A percentile compares a stretch with the other conserved stretches of the same genome.
Conservation (phyloP, 768 basidiomycete genomes). For the Tremella fuciformis region DNA sequence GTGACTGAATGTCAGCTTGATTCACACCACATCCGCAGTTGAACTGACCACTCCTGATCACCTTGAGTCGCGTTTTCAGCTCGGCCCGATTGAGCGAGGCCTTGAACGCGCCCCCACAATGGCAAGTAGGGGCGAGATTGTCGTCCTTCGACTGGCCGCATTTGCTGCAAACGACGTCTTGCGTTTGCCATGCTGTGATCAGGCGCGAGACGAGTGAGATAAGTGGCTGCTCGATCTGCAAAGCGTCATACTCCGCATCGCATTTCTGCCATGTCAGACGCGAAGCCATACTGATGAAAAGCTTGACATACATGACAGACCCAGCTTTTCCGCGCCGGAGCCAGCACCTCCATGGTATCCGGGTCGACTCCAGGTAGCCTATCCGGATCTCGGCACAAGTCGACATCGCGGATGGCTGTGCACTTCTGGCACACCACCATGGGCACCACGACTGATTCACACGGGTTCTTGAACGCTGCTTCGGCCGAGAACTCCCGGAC, state of each 20-base stretch:
- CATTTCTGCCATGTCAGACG: constrained; percentile 58
- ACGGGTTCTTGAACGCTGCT: constrained; percentile 85
- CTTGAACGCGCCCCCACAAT: constrained; percentile 81
- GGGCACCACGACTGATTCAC: constrained; percentile 75
- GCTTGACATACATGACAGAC: constrained; percentile 47
- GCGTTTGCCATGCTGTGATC: constrained; percentile 74
- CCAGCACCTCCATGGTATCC: constrained; percentile 42
- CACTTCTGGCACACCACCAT: constrained; percentile 87
- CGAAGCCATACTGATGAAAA: constrained; percentile 56
- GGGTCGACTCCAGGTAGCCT: constrained; percentile 60
- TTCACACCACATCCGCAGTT: neutral
- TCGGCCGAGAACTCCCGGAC: constrained; percentile 82
- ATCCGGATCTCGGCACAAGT: constrained; percentile 89
- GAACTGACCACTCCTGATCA: constrained; percentile 62
- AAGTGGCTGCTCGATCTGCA: constrained; percentile 78
- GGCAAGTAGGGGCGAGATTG: constrained; percentile 77
- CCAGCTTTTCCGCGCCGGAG: constrained; percentile 54
- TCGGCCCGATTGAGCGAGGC: constrained; percentile 72
- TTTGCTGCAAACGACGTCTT: constrained; percentile 82
- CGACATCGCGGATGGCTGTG: constrained; percentile 81
- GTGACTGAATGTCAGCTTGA: constrained; percentile 31
- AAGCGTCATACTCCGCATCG: constrained; percentile 81
- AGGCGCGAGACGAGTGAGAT: constrained; percentile 70
- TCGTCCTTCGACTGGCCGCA: constrained; percentile 89
- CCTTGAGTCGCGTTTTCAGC: constrained; percentile 66